Conservation (phyloP, 352 stramenopile genomes). For the Globisporangium iwayamae region DNA sequence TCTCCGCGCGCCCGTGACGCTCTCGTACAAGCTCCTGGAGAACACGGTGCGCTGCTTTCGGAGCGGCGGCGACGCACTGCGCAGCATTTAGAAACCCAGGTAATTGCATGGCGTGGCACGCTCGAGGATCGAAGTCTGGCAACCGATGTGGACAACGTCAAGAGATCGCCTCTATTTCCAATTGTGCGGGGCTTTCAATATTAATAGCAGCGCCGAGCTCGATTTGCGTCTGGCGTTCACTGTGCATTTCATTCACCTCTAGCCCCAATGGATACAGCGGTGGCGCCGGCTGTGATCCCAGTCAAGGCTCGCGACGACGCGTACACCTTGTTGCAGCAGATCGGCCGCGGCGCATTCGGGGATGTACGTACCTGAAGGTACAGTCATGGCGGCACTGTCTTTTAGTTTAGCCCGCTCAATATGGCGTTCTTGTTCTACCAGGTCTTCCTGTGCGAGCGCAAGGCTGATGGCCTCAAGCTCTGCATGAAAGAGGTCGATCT, state of each 20-base stretch:
- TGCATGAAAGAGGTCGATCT: conserved; percentile 65
- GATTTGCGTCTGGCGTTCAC: neutral
- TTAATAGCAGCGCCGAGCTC: conserved; percentile 2
- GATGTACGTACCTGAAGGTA: conserved; percentile 33
- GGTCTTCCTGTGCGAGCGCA: conserved; percentile 45
- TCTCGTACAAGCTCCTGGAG: conserved; percentile 72
- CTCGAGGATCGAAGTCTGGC: no score
- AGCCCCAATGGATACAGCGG: neutral
- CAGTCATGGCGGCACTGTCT: neutral
- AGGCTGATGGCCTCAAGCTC: conserved; percentile 22
- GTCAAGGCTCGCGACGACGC: conserved; percentile 9
- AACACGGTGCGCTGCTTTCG: conserved; percentile 63
- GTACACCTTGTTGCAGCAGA: conserved; percentile 32
- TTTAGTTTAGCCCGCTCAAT: neutral
- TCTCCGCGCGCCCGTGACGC: conserved; percentile 23
- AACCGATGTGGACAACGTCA: neutral
- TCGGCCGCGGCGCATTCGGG: conserved; percentile 48
- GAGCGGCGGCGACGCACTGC: conserved; percentile 28
- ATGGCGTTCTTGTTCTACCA: conserved; percentile 10
- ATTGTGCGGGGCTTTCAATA: neutral
- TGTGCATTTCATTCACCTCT: no score
- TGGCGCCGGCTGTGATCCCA: neutral
- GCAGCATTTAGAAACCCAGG: conserved; percentile 6
- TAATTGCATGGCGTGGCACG: no score
- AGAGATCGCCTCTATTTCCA: neutral